A percentile compares a stretch with the other conserved stretches of the same genome.
These are phyloP conservation scores for Rubus idaeus DNA, from an alignment of 306 rosid genomes.

Conservation along the genomic window DNA sequence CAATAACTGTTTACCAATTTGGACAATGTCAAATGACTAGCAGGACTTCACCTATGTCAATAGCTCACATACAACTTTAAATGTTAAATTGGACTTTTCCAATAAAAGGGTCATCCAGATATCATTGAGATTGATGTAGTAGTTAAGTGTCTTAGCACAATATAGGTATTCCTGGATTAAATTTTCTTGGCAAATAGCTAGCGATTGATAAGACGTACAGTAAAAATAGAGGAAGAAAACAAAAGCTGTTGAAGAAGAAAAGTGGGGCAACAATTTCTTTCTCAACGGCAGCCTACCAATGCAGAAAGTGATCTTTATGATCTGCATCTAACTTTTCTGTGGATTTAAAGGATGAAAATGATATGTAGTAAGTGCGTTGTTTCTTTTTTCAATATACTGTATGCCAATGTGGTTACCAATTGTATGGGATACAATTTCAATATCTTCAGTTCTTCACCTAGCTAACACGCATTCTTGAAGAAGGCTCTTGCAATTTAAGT, in stretches of 20 bases:
- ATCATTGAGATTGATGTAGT: background rate
- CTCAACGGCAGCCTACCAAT: background rate
- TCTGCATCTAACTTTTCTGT: conserved; percentile 44
- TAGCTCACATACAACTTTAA: background rate
- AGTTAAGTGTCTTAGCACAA: background rate
- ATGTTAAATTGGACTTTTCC: background rate
- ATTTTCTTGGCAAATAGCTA: background rate
- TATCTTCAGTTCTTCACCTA: background rate
- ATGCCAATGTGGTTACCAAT: background rate
- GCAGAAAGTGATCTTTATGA: conserved; percentile 33
- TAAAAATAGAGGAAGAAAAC: conserved; percentile 11
- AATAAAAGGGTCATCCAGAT: background rate
- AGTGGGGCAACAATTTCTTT: conserved; percentile 13
- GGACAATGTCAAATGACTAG: background rate
- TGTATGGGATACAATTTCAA: background rate
- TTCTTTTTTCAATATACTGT: background rate
- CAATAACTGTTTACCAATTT: background rate
- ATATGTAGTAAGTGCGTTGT: conserved; percentile 25
- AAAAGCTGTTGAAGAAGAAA: background rate
- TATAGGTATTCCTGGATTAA: background rate
- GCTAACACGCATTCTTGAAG: background rate
- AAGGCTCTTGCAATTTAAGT: background rate
- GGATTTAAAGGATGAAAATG: conserved; percentile 51
- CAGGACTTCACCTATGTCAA: background rate
- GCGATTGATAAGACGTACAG: background rate